Evolutionary conservation across 768 basidiomycete species (phyloP).

Genomic region (Tylopilus balloui): DNA sequence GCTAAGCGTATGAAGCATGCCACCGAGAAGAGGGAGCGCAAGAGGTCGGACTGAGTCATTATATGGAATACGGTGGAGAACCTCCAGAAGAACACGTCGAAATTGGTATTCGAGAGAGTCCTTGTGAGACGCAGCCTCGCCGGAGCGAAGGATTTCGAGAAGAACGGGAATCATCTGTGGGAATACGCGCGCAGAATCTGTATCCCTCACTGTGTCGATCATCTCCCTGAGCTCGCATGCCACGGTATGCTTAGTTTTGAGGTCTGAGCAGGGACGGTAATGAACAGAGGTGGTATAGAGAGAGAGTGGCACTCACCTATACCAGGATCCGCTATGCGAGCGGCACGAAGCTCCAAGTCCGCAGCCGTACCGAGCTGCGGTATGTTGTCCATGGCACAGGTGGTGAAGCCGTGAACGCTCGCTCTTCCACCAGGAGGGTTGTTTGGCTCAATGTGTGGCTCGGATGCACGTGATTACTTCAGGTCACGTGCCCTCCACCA

Average conservation of each 20-base stretch:
- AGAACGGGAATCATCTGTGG: constrained; percentile 71
- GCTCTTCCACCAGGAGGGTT: constrained; percentile 20
- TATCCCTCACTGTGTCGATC: constrained; percentile 73
- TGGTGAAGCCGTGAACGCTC: neutral
- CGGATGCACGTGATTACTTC: constrained; percentile 23
- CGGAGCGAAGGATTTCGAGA: constrained; percentile 65
- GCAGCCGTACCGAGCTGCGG: constrained; percentile 43
- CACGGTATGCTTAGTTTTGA: constrained; percentile 63
- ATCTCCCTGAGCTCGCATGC: constrained; percentile 78
- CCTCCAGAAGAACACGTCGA: constrained; percentile 82
- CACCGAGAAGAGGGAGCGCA: constrained; percentile 60
- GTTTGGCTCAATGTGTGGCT: constrained; percentile 32
- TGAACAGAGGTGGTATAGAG: neutral
- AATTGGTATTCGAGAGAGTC: constrained; percentile 74
- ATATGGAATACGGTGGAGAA: constrained; percentile 81
- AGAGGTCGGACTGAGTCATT: constrained; percentile 74
- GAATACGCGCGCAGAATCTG: constrained; percentile 65
- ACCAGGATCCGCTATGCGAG: constrained; percentile 70
- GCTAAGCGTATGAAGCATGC: constrained; percentile 80
- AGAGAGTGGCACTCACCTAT: constrained; percentile 45
- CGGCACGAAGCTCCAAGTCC: constrained; percentile 68
- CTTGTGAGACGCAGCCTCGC: constrained; percentile 62
- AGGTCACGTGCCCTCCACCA: neutral
- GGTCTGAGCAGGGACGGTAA: constrained; percentile 41
- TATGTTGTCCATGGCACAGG: constrained; percentile 39